Conservation (phyloP, 306 rosid genomes). For the Luffa acutangula region DNA sequence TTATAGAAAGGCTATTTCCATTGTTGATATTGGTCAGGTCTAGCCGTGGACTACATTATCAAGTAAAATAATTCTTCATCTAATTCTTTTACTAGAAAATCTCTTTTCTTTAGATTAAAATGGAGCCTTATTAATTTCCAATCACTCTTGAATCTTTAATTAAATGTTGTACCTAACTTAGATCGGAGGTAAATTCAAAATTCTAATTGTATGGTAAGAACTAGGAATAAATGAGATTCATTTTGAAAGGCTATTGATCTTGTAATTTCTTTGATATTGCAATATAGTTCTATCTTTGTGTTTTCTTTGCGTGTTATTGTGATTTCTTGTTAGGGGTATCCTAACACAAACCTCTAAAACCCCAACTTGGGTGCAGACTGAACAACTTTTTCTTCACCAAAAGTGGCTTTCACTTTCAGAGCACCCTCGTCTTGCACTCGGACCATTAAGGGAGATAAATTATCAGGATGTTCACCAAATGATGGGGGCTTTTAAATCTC, state of each 20-base stretch:
- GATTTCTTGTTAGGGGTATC: too few relatives aligned
- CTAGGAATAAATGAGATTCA: background rate
- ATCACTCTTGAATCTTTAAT: background rate
- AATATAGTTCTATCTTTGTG: too few relatives aligned
- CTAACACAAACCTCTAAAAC: too few relatives aligned
- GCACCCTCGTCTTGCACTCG: constrained; percentile 11
- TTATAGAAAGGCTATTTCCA: too few relatives aligned
- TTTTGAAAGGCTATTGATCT: background rate
- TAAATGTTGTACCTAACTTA: background rate
- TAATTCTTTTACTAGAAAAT: too few relatives aligned
- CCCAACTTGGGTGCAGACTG: too few relatives aligned
- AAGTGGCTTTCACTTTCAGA: background rate
- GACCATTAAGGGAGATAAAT: constrained; percentile 13
- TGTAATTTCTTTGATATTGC: too few relatives aligned
- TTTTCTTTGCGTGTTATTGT: too few relatives aligned
- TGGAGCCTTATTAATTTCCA: background rate
- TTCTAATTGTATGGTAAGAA: background rate
- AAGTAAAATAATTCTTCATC: too few relatives aligned
- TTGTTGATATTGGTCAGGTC: background rate
- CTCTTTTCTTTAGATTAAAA: too few relatives aligned
- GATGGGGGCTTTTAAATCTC: constrained; percentile 14
- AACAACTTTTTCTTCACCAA: too few relatives aligned
- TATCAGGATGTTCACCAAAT: constrained; percentile 12
- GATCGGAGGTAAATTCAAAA: background rate
- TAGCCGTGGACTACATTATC: background rate